phyloP scores from a whole-genome alignment of 805 yeast genomes.

The Candida chilensis region DNA sequence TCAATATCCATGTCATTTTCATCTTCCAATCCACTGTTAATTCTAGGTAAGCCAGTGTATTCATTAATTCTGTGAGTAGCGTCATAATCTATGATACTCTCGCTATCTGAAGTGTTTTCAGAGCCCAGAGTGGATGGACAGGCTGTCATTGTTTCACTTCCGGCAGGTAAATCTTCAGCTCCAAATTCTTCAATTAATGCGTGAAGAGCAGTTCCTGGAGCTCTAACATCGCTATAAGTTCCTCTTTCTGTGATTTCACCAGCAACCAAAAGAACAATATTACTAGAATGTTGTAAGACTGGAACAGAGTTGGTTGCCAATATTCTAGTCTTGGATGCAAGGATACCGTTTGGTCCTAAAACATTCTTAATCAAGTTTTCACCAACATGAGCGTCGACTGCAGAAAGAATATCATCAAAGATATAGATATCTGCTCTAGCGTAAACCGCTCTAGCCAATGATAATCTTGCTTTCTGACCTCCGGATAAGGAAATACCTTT shows the following conservation, averaged over 20 bases:
- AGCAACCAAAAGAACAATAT: conserved; percentile 48
- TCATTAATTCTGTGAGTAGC: too few species aligned
- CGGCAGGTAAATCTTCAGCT: neutral
- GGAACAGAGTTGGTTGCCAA: conserved; percentile 51
- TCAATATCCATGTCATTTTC: neutral
- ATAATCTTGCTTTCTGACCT: conserved; percentile 56
- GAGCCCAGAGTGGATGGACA: too few species aligned
- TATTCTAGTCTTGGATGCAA: conserved; percentile 30
- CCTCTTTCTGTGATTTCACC: conserved; percentile 49
- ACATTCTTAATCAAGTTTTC: conserved; percentile 42
- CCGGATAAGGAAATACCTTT: conserved; percentile 54
- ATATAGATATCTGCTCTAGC: conserved; percentile 48
- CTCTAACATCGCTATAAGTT: conserved; percentile 12
- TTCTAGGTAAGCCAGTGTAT: too few species aligned
- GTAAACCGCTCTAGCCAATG: conserved; percentile 64
- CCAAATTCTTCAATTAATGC: conserved; percentile 29
- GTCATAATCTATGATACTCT: too few species aligned
- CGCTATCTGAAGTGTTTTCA: too few species aligned
- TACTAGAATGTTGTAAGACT: conserved; percentile 48
- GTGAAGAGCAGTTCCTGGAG: conserved; percentile 13
- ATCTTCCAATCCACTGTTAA: too few species aligned
- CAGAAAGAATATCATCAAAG: conserved; percentile 59
- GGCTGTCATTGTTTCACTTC: too few species aligned
- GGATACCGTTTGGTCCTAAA: conserved; percentile 23
- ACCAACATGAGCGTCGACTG: conserved; percentile 69